These are phyloP conservation scores for Scutellaria galericulata DNA, from an alignment of 257 asterid species.

Conservation along the genomic window DNA sequence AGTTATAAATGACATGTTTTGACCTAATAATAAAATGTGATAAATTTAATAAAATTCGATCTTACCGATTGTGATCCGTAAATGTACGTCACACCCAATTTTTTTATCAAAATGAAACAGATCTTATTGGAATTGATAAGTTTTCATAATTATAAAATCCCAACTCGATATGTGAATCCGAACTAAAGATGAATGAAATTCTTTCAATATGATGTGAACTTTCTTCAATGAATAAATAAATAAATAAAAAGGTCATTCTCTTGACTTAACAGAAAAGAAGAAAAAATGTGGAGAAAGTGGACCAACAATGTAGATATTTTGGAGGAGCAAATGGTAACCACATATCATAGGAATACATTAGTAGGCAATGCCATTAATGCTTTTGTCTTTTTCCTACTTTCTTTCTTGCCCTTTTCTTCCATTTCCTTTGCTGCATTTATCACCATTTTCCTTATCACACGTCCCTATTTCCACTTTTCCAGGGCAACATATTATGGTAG, in stretches of 20 bases:
- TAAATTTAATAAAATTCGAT: too few species aligned
- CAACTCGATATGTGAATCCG: too few species aligned
- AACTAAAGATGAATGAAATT: not conserved
- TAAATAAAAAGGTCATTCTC: not conserved
- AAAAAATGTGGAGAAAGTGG: constrained; percentile 19
- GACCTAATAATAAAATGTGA: too few species aligned
- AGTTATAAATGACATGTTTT: too few species aligned
- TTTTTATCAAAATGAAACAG: too few species aligned
- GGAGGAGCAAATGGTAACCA: constrained; percentile 32
- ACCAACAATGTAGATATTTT: constrained; percentile 39
- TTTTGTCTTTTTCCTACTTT: constrained; percentile 31
- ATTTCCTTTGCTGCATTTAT: constrained; percentile 25
- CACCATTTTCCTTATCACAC: constrained; percentile 6
- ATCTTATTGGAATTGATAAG: too few species aligned
- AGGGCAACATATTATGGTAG: not conserved
- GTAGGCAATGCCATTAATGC: constrained; percentile 27
- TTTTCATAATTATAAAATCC: too few species aligned
- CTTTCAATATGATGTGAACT: constrained; percentile 11
- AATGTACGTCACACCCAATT: too few species aligned
- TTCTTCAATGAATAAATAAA: not conserved
- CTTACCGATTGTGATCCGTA: too few species aligned
- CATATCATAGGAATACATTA: constrained; percentile 18
- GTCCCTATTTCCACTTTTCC: constrained; percentile 9
- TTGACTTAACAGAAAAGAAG: not conserved
- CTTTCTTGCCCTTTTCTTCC: constrained; percentile 22